Conservation (phyloP, 2,329 filamentous ascomycete genomes). For the Pseudocercospora musae region DNA sequence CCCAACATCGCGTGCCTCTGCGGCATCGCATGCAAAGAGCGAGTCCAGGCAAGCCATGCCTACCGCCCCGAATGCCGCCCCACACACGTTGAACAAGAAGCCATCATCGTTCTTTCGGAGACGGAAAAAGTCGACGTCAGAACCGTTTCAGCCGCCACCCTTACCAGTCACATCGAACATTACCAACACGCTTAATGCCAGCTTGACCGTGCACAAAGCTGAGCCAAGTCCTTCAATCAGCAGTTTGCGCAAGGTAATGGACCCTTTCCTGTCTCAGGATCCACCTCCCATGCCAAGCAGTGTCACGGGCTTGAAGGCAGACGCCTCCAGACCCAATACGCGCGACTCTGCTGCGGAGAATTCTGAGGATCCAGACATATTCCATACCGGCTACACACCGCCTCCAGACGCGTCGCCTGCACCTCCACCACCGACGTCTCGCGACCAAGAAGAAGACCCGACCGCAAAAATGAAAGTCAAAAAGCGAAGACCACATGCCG, state of each 20-base stretch:
- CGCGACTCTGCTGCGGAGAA: conserved; percentile 24
- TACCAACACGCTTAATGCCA: conserved; percentile 26
- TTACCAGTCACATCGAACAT: conserved; percentile 40
- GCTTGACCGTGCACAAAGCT: conserved; percentile 49
- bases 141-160: conserved; percentile 61
- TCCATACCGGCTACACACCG: conserved; percentile 73
- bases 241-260: conserved; percentile 83
- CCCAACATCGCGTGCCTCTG: conserved; percentile 21
- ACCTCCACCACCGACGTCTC: conserved; percentile 25
- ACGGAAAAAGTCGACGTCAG: conserved; percentile 83
- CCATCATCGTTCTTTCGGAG: conserved; percentile 91
- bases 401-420: conserved; percentile 69
- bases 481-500: conserved; percentile 26
- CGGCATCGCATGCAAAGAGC: conserved; percentile 6
- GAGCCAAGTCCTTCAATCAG: conserved; percentile 58
- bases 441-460: conserved; percentile 33
- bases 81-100: conserved; percentile 71
- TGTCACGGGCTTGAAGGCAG: conserved; percentile 8
- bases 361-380: conserved; percentile 53
- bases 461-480: conserved; percentile 43
- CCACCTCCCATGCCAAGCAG: conserved; percentile 3
- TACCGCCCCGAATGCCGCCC: conserved; percentile 13
- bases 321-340: conserved; percentile 30
- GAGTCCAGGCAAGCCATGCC: conserved; percentile 15
- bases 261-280: conserved; percentile 63